These are phyloP conservation scores for Globisporangium cylindrosporum DNA, from an alignment of 352 stramenopile species.

Conservation along the genomic window DNA sequence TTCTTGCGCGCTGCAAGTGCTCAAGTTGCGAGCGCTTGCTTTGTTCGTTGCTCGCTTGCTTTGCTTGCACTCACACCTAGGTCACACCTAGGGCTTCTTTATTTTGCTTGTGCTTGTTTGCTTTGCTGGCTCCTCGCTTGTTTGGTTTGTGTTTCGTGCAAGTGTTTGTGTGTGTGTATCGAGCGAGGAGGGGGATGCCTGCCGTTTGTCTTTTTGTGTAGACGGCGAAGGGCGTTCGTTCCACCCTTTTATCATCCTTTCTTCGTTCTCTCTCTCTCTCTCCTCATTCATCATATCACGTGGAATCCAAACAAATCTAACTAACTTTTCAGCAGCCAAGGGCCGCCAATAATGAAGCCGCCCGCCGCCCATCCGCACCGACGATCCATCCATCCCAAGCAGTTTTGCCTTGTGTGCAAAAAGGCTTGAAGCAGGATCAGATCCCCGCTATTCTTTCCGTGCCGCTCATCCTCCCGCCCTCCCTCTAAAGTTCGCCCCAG, in stretches of 20 bases:
- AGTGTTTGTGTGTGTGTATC: constrained; percentile 1
- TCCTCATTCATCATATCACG: background rate
- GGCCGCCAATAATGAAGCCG: background rate
- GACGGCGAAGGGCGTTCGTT: constrained; percentile 8
- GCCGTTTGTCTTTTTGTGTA: constrained; percentile 3
- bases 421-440: constrained; percentile 18
- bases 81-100: background rate
- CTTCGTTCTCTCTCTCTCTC: background rate
- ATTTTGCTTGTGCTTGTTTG: background rate
- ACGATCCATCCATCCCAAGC: background rate
- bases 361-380: constrained; percentile 1
- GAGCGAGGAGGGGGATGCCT: background rate
- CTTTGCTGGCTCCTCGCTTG: constrained; percentile 13
- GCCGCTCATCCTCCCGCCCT: background rate
- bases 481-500: background rate
- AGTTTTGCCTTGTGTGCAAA: background rate
- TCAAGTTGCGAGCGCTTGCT: background rate
- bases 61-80: background rate
- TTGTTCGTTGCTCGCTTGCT: background rate
- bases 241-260: constrained; percentile 4
- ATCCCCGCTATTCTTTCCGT: constrained; percentile 12
- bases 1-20: too few relatives aligned
- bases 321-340: background rate
- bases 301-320: constrained; percentile 11
- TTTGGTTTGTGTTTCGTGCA: background rate